Percentiles rank a stretch among this genome's conserved stretches.
Conservation (phyloP, 1,284 basidiomycete genomes). For the Trametes sp. region DNA sequence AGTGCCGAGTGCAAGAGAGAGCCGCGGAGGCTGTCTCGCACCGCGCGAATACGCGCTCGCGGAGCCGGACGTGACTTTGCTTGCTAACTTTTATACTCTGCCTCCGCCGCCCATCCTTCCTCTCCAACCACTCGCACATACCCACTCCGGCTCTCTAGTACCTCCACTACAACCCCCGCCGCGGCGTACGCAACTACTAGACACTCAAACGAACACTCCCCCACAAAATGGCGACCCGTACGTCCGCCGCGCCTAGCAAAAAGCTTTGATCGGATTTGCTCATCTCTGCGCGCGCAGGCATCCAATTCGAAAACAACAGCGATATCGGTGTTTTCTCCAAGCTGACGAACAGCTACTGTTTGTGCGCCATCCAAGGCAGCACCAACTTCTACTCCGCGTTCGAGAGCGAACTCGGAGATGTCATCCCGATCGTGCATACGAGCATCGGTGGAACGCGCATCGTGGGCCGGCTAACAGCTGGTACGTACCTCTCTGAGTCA, state of each 20-base stretch:
- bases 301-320: constrained; percentile 97
- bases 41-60: constrained; percentile 8
- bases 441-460: constrained; percentile 96
- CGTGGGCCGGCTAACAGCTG: constrained; percentile 92
- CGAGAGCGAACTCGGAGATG: constrained; percentile 92
- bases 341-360: constrained; percentile 96
- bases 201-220: constrained; percentile 15
- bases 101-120: background rate
- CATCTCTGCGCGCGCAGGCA: constrained; percentile 57
- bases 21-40: background rate
- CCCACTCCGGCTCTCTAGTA: background rate
- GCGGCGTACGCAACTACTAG: constrained; percentile 1
- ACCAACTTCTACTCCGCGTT: constrained; percentile 99
- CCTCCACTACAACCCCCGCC: background rate
- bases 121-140: constrained; percentile 14
- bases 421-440: constrained; percentile 97
- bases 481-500: constrained; percentile 48
- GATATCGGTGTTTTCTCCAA: constrained; percentile 96
- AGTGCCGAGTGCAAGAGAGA: background rate
- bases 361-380: constrained; percentile 92
- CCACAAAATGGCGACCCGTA: constrained; percentile 72
- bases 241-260: constrained; percentile 35
- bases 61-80: constrained; percentile 20
- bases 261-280: constrained; percentile 4
- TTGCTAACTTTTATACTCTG: constrained; percentile 10